phyloP scores from a whole-genome alignment of 2,329 filamentous ascomycete genomes.

The Ophiostoma fasciatum region DNA sequence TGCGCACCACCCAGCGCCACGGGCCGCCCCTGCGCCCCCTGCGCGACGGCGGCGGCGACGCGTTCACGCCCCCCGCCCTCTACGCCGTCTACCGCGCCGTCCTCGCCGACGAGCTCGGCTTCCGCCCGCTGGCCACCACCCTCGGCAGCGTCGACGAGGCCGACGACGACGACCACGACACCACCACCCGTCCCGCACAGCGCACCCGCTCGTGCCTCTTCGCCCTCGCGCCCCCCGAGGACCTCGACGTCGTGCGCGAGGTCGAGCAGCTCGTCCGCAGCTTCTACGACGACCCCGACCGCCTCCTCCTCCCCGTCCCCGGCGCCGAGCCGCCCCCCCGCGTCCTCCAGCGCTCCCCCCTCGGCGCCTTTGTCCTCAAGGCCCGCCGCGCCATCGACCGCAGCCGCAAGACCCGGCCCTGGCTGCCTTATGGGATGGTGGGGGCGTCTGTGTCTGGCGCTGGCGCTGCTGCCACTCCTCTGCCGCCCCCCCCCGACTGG shows the following conservation, averaged over 20 bases:
- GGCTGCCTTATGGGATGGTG: conserved; percentile 36
- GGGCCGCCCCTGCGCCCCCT: conserved; percentile 6
- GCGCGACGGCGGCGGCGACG: conserved; percentile 16
- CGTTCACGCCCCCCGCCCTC: conserved; percentile 33
- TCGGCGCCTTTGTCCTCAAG: conserved; percentile 32
- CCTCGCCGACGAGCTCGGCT: conserved; percentile 42
- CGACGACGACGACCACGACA: not conserved
- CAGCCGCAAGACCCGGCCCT: conserved; percentile 33
- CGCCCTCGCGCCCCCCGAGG: conserved; percentile 41
- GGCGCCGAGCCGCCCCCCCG: conserved; percentile 8
- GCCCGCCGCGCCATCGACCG: conserved; percentile 35
- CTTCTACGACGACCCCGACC: conserved; percentile 28
- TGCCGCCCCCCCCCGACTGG: conserved; percentile 22
- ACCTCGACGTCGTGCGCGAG: conserved; percentile 34
- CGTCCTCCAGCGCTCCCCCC: conserved; percentile 10
- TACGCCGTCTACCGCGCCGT: conserved; percentile 59
- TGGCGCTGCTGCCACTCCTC: no score
- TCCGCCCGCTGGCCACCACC: conserved; percentile 29
- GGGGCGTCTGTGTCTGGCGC: no score
- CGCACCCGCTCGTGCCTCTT: conserved; percentile 41
- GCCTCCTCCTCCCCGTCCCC: conserved; percentile 10
- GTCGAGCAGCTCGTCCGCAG: conserved; percentile 38
- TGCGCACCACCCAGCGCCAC: not conserved
- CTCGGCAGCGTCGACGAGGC: conserved; percentile 21
- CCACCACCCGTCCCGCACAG: conserved; percentile 15